Evolutionary conservation across 1,284 basidiomycete species (phyloP), one percentile per base, ranked within the genome.

Genomic region (Serendipita sp.): DNA sequence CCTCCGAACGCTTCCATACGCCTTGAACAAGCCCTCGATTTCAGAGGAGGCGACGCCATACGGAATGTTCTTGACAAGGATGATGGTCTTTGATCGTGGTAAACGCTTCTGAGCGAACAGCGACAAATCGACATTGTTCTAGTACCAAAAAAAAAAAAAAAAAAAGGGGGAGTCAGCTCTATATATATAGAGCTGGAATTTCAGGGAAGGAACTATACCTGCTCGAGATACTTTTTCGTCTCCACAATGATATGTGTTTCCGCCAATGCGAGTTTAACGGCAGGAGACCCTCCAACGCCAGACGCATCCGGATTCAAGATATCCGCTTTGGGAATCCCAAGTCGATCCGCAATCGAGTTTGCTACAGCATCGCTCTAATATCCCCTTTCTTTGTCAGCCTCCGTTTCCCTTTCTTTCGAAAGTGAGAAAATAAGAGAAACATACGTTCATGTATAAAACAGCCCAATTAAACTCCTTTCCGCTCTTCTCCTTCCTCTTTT

Each of bases 31-130:
- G 65, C 86, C 85, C 38, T 82, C 81, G 17, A 98, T 81, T 65
- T 88, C 83, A 10, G 84, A 81, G 0, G 77, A 75, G 0, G 85
- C 82, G 0, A 93, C 97, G 13, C 92, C 92, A 69, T 90, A 96
- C 0, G 95, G 94, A 50, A 99, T 93, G 74, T 99, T 98, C 77
- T 99, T 99, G 65, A 98, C 90, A 6, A 99, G 80, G 63, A 98
- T 86, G 53, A 82, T 84, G 0, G 91, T 94, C 68, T 90, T 84
- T 0, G 90, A 93, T 5, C 79, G 73, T 1, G 74, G 72, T 1
- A 83, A 79, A 0, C 76, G 75, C 1, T 79, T 74, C 47, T 63
- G 69, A 4, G 72, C 67, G 41, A 79, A 72, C 0, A 74, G 69
- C 15, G 76, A 76, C 41, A 82, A 69, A 4, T 75, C 71, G 62